Evolutionary conservation across 208 protist species (phyloP), one percentile per base, ranked within the genome.

Genomic region (Kentomonas sorsogonicus): DNA sequence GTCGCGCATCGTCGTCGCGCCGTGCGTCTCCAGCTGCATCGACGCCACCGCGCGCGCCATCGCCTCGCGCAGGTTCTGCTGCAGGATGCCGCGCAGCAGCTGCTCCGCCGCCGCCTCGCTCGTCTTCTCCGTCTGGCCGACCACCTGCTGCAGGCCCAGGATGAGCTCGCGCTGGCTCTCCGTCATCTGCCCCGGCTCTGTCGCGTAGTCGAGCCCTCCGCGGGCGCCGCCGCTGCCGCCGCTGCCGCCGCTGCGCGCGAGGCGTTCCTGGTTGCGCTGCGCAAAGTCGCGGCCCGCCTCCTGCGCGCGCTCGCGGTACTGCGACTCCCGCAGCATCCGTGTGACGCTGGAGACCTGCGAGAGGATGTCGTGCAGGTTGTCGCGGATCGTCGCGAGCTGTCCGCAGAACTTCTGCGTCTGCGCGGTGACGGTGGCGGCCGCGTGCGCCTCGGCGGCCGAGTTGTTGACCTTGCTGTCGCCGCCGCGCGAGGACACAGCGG

Each of bases 401-500:
- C 89, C 76, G 60, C 80, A 89, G 66, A 93, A 85, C 74, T 81
- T 77, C 53, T 68, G 64, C 34, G 80, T 61, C 60, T 95, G 89
- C 46, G 81, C 53, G 13, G 66, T 65, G 33, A 94, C 60, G 29
- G 91, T 69, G 31, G 69, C 73, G 2, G 76, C 79, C 16, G 83
- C 88, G n/a, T 73, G 77, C 18, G 67, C 46, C 52, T 92, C 83
- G 9, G 84, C 73, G 34, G 86, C 67, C 1, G 83, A 68, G 60
- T 81, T 90, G 25, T 69, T 79, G 23, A 75, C 78, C 60, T 79
- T 82, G 34, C 40, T 73, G 53, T 93, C 85, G 6, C 80, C 89
- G 38, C 91, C 69, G 3, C 85, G 93, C 36, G 89, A 95, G 29
- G 83, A 89, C 44, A 94, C 87, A 27, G 80, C 66, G 4, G 87